Base-by-base conservation (phyloP, 2,329 filamentous ascomycete species). In the Phialophora macrospora region DNA sequence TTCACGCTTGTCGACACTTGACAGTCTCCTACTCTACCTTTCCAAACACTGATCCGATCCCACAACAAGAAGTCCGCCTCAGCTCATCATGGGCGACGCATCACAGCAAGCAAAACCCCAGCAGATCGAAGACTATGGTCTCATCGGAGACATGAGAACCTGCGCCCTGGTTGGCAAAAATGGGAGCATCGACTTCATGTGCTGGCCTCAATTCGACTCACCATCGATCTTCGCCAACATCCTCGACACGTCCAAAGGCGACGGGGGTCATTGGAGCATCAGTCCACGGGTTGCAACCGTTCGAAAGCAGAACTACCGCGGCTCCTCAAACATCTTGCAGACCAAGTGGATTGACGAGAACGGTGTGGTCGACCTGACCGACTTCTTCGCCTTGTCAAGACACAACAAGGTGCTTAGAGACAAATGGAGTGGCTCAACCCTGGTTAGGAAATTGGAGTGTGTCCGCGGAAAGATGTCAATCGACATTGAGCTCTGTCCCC, bases 141-240 rank as follows among this genome's bases (percentile, higher is more conserved):
- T 93, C 77, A 91, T 93, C 72, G 90, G 90, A 26, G 92, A 92
- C 73, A 91, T 93, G 89, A 85, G 88, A 72, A 93, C 90, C 0
- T 91, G 88, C 79, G 89, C 90, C 14, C 80, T 92, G n/a, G 84
- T 91, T 24, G 89, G 88, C 70, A 90, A 90, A 74, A 87, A 90
- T 73, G 90, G 90, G 26, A 89, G 88, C 69, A 77, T 93, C 64
- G 90, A 92, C 74, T 91, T 88, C 72, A 90, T 92, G 88, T 92
- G 89, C 76, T 93, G 89, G 90, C 90, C 90, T 2, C 87, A 91
- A 70, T 93, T 93, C 74, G 90, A 93, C 76, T 92, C 90, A 5
- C 90, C 90, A 0, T 88, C 88, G 0, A 78, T 93, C 57, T 93
- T 93, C 75, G 91, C 89, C 73, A 86, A 90, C 48, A 81, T 93